A percentile compares a stretch with the other conserved stretches of the same genome.
Conservation (phyloP, 164 flowering plant genomes). For the Akebia trifoliata region DNA sequence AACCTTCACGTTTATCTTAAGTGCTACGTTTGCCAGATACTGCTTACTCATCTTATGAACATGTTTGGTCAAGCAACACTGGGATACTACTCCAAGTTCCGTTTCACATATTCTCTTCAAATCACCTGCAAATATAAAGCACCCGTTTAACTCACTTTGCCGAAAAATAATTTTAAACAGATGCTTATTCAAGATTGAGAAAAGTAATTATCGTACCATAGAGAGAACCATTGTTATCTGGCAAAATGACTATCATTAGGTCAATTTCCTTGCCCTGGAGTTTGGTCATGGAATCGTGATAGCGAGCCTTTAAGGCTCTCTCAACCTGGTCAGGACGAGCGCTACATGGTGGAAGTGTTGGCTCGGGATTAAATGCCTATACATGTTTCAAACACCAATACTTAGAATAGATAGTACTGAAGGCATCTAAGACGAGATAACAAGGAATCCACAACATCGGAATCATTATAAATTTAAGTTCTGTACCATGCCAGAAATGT, state of each 20-base stretch:
- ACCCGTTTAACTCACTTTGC: neutral
- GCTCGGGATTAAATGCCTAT: constrained; percentile 52
- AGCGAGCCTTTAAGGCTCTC: constrained; percentile 54
- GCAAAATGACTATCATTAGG: constrained; percentile 69
- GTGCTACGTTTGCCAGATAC: constrained; percentile 81
- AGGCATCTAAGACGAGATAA: neutral
- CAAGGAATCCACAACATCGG: neutral
- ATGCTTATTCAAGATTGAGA: neutral
- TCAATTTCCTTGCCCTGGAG: constrained; percentile 69
- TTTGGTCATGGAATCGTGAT: constrained; percentile 62
- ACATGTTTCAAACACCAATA: constrained; percentile 1
- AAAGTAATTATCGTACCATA: constrained; percentile 45
- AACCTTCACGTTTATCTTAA: constrained; percentile 93
- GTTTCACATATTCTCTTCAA: constrained; percentile 91
- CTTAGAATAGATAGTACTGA: neutral
- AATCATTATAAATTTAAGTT: neutral
- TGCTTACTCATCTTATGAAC: constrained; percentile 71
- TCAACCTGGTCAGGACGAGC: constrained; percentile 84
- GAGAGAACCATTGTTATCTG: constrained; percentile 81
- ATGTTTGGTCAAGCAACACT: constrained; percentile 84
- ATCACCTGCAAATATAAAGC: constrained; percentile 44
- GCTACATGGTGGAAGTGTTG: constrained; percentile 46
- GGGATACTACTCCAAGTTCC: constrained; percentile 86
- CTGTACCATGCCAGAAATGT: constrained; percentile 84
- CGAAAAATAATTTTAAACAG: neutral